phyloP scores from a whole-genome alignment of 2,329 filamentous ascomycete genomes.

The Dactylellina leptospora region DNA sequence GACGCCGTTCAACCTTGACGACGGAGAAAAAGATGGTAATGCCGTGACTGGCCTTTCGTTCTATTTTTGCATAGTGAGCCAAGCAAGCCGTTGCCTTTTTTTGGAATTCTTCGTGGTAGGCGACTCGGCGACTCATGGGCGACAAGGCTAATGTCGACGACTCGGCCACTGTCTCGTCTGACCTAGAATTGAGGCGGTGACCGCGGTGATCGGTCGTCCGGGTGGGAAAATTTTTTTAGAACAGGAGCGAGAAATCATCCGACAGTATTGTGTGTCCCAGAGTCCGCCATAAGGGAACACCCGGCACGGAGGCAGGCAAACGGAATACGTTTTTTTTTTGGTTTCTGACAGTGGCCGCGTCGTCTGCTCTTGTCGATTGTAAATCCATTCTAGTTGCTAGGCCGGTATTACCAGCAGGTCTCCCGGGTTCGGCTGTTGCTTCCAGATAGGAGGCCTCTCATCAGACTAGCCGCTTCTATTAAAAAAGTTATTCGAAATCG shows the following conservation, averaged over 20 bases:
- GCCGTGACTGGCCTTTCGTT: constrained; percentile 16
- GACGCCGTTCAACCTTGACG: no score
- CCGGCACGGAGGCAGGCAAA: neutral
- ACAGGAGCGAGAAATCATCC: constrained; percentile 37
- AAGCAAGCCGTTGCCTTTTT: constrained; percentile 27
- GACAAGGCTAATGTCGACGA: constrained; percentile 1
- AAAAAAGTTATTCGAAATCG: no score
- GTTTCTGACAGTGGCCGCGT: constrained; percentile 6
- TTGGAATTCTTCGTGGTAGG: constrained; percentile 32
- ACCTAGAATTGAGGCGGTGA: constrained; percentile 30
- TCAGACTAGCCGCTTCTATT: constrained; percentile 40
- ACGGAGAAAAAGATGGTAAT: neutral
- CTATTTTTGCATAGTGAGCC: constrained; percentile 29
- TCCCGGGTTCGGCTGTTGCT: constrained; percentile 47
- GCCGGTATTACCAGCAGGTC: constrained; percentile 9
- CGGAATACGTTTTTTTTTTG: neutral
- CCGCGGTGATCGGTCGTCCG: constrained; percentile 1
- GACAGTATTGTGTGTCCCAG: neutral
- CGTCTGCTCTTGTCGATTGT: neutral
- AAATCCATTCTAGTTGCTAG: constrained; percentile 11
- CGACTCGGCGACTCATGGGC: constrained; percentile 6
- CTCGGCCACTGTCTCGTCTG: constrained; percentile 6
- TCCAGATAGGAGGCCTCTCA: constrained; percentile 15
- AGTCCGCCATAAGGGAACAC: neutral
- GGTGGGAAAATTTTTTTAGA: neutral